Evolutionary conservation across 1,139 yeast species (phyloP), one percentile per base, ranked within the genome.

Genomic region (Taiozyma onychis): DNA sequence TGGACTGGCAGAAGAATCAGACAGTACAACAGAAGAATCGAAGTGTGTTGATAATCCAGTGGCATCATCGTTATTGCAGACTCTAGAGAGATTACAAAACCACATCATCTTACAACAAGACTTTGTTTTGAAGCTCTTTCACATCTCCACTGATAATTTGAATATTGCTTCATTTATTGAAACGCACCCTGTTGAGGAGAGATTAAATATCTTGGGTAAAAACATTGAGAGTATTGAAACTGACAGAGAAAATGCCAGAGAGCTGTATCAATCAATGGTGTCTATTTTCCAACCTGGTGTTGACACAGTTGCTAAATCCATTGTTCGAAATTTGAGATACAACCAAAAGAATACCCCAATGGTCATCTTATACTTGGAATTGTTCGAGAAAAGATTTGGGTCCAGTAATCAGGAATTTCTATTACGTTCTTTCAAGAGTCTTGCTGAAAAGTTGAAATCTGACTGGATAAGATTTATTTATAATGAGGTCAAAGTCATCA

Each of bases 341-440:
- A 71, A 70, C 44, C 68, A 69, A 41, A 61, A 75, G 22, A 70
- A 72, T 44, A 66, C 71, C 14, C 80, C 83, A 3, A 70, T 72
- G 4, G 59, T 78, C 3, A 57, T 77, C 45, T 57, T 73, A 2
- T 65, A 72, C 43, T 54, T 78, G 16, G 81, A 78, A 49, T 56
- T 68, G 8, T 64, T 69, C 16, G 64, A 68, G 8, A 58, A 58
- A 34, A 63, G 65, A 22, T 61, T 76, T 35, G 75, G 74, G 26
- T 69, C 78, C 3, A 73, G 85, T 2, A 80, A 83, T 64, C 91
- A 85, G 63, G 96, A 88, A 55, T 88, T 78, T 58, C 67, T 85
- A 37, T 72, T 78, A 54, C 74, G 77, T 45, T 72, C 77, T 53
- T 70, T 85, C 56, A 74, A 72, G 44, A 79, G 79, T 56, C 59